Base-by-base conservation (phyloP, 768 basidiomycete genomes). In the Boletus barrowsii region DNA sequence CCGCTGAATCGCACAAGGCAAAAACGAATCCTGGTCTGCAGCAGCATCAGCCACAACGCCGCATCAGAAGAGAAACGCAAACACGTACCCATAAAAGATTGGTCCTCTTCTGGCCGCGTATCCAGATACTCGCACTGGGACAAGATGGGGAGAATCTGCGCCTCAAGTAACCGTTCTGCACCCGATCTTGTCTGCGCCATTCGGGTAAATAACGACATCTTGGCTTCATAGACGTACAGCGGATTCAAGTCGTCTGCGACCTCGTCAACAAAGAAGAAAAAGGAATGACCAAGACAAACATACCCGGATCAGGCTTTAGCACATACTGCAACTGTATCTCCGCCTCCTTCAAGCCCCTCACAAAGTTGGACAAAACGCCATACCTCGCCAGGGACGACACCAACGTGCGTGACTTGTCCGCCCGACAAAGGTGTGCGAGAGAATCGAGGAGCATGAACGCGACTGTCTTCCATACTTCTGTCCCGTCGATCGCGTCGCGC, bases 391-490 rank as follows among this genome's bases (percentile, higher is more conserved):
- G 72, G 2, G 80, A 72, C 10, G 76, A 67, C 42, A 90, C 69
- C 20, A 90, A 75, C 11, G 75, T 63, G 50, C 88, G 79, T 45
- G 87, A 86, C 70, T 83, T 87, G 59, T 93, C 88, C 45, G 75
- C 69, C 26, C 81, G 81, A 37, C 84, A 89, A 0, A 95, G 73
- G 42, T 88, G 81, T 17, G 88, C 79, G 9, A 95, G 77, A 1
- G 89, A 85, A 62, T 95, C 92, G 41, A 98, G 76, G 3, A 93
- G 76, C 77, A 94, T 88, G 67, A 94, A 98, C 10, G 95, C 91
- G 15, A 98, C 84, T 3, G 94, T 95, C 72, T 92, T 92, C 96
- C 96, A 98, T 3, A 98, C 91, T 69, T 98, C 94, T 17, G 90
- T 86, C 8, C 94, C 95, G 59, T 97, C 94, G 50, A 92, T 89